Conservation (phyloP, 495 filamentous ascomycete species). For the Penicillium samsonianum region DNA sequence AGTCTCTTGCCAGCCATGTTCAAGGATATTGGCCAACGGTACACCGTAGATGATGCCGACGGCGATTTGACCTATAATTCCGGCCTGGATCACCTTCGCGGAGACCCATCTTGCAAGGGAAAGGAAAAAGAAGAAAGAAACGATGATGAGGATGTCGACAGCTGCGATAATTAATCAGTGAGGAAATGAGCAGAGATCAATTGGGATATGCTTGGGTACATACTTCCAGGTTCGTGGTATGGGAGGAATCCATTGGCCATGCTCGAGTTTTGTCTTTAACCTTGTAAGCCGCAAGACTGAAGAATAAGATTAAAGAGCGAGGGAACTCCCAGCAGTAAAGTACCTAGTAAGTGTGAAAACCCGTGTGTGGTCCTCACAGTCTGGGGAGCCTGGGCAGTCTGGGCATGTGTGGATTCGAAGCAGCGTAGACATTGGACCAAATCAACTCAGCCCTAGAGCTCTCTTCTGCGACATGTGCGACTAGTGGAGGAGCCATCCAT, state of each 20-base stretch:
- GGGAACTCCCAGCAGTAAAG: no score
- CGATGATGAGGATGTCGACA: constrained; percentile 33
- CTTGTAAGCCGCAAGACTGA: no score
- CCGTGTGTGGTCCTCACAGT: no score
- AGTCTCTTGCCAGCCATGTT: constrained; percentile 33
- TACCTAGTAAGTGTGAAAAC: no score
- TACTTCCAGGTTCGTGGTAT: constrained; percentile 39
- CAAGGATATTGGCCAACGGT: constrained; percentile 37
- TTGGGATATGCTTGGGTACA: constrained; percentile 7
- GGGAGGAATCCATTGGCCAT: constrained; percentile 39
- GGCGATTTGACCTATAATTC: constrained; percentile 38
- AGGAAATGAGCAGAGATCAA: constrained; percentile 5
- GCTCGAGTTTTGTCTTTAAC: not conserved
- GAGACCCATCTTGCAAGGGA: constrained; percentile 37
- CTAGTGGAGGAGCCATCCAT: no score
- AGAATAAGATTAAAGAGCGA: no score
- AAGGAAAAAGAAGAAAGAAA: constrained; percentile 41
- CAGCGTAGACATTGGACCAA: no score
- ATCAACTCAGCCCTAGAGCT: no score
- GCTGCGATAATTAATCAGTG: constrained; percentile 18
- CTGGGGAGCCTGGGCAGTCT: no score
- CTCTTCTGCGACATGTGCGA: no score
- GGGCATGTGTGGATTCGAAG: no score
- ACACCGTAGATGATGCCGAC: constrained; percentile 40
- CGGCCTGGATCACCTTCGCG: constrained; percentile 32